Conservation (phyloP, 176 grass and related monocot species). For the Rhynchospora breviuscula region DNA sequence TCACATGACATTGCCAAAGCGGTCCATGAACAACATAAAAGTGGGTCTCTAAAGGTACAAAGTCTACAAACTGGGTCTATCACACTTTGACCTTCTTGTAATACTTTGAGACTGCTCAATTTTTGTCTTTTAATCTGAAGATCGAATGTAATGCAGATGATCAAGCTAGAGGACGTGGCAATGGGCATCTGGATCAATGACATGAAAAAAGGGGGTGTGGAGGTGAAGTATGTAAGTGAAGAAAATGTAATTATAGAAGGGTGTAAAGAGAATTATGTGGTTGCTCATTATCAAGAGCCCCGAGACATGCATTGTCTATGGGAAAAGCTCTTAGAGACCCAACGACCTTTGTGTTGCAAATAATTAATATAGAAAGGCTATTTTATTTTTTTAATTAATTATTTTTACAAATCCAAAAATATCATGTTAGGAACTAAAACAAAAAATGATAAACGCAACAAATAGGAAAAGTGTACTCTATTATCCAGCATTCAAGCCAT, state of each 20-base stretch:
- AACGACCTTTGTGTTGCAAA: constrained; percentile 57
- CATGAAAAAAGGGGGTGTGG: constrained; percentile 51
- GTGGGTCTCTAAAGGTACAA: constrained; percentile 49
- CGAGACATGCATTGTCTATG: constrained; percentile 75
- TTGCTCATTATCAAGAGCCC: constrained; percentile 93
- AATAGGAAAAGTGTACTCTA: too few relatives aligned
- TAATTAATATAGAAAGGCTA: not conserved
- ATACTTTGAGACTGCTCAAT: not conserved
- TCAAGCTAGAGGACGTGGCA: constrained; percentile 97
- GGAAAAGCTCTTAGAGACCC: constrained; percentile 59
- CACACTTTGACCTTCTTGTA: not conserved
- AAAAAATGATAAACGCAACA: too few relatives aligned
- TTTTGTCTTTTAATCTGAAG: constrained; percentile 7
- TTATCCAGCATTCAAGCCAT: too few relatives aligned
- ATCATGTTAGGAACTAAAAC: too few relatives aligned
- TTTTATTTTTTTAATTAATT: not conserved
- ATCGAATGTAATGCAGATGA: constrained; percentile 59
- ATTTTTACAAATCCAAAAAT: too few relatives aligned
- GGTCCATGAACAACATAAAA: constrained; percentile 54
- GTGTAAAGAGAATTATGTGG: constrained; percentile 61
- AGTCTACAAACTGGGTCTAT: constrained; percentile 19
- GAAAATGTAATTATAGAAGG: constrained; percentile 58
- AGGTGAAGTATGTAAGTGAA: constrained; percentile 67
- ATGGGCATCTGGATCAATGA: constrained; percentile 93
- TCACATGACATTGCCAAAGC: constrained; percentile 69